These are phyloP conservation scores for Rhododendron mucronatum DNA, from an alignment of 148 eudicot genomes.

Conservation along the genomic window DNA sequence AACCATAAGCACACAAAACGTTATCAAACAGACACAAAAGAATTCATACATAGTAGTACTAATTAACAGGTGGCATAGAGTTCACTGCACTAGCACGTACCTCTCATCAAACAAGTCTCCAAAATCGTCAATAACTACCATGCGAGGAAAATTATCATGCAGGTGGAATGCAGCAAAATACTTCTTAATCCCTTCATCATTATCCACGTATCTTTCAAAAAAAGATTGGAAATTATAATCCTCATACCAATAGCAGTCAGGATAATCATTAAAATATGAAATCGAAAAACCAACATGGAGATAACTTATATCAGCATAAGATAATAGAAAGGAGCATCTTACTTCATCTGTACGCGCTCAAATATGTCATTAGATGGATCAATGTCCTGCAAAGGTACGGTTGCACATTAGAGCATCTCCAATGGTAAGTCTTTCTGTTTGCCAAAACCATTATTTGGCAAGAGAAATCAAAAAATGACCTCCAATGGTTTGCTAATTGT, in stretches of 20 bases:
- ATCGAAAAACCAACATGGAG: background rate
- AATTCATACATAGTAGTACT: background rate
- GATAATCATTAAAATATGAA: background rate
- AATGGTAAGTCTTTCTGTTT: background rate
- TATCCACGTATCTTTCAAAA: constrained; percentile 54
- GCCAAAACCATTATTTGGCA: background rate
- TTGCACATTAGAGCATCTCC: background rate
- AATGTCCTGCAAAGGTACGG: constrained; percentile 42
- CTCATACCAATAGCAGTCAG: background rate
- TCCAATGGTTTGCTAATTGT: background rate
- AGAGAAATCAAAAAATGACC: background rate
- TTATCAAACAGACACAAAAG: background rate
- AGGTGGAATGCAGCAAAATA: constrained; percentile 77
- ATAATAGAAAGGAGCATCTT: background rate
- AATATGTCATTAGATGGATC: constrained; percentile 52
- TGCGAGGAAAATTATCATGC: constrained; percentile 45
- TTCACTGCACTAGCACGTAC: constrained; percentile 20
- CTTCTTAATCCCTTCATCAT: constrained; percentile 57
- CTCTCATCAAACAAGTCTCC: constrained; percentile 58
- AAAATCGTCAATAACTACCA: constrained; percentile 69
- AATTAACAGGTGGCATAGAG: background rate
- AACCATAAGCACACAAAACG: background rate
- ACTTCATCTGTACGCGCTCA: constrained; percentile 68
- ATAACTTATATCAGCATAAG: background rate
- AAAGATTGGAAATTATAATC: background rate